A percentile compares a stretch with the other conserved stretches of the same genome.
These are phyloP conservation scores for Apiospora aurea DNA, from an alignment of 2,329 filamentous ascomycete species.

Conservation along the genomic window DNA sequence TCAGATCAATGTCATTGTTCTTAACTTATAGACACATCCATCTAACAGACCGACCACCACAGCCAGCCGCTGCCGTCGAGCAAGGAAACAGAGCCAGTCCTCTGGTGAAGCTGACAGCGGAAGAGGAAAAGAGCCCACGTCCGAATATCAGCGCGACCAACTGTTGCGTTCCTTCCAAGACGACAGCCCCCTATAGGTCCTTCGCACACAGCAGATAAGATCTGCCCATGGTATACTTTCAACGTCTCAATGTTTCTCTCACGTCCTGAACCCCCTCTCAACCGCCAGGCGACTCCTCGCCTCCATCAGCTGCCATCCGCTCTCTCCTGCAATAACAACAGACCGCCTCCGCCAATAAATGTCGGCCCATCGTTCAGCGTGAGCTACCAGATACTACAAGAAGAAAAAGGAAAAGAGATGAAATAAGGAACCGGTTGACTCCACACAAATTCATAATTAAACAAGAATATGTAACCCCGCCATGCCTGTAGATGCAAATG, in stretches of 20 bases:
- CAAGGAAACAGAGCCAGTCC: not conserved
- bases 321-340: not conserved
- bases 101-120: not conserved
- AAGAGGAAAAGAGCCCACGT: not conserved
- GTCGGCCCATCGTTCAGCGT: slow-evolving; percentile 32
- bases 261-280: not conserved
- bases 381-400: slow-evolving; percentile 32
- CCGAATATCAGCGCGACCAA: not conserved
- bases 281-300: not conserved
- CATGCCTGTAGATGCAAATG: slow-evolving; percentile 44
- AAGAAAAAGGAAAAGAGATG: slow-evolving; percentile 37
- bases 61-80: not conserved
- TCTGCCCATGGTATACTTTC: slow-evolving; percentile 27
- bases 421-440: slow-evolving; percentile 39
- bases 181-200: not conserved
- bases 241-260: slow-evolving; percentile 10
- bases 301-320: not conserved
- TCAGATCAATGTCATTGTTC: slow-evolving; percentile 21
- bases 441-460: slow-evolving; percentile 54
- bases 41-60: slow-evolving; percentile 9
- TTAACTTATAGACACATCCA: slow-evolving; percentile 21
- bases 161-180: not conserved
- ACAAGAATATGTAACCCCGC: slow-evolving; percentile 57
- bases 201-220: slow-evolving; percentile 20
- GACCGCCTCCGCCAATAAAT: slow-evolving; percentile 12